Base-by-base conservation (phyloP, 805 yeast species). In the Starmerella floris region DNA sequence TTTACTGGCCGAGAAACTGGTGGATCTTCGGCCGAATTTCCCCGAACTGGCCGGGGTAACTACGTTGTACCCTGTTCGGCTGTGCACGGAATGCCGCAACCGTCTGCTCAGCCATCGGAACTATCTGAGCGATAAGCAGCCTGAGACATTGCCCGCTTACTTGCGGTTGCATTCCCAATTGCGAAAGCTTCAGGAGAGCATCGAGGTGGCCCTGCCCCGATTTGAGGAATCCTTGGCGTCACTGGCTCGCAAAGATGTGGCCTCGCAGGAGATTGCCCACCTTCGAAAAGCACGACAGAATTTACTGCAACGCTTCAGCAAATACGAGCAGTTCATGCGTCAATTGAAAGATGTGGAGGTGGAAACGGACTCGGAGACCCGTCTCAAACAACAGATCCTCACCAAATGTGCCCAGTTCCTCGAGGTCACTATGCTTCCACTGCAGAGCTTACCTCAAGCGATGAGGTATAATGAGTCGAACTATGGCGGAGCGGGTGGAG, bases 61-160 rank as follows among this genome's bases (percentile, higher is more conserved):
- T 3, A 39, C 49, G 16, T 30, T 36, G 19, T 50, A 38, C 10
- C 42, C 57, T 16, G 51, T 82, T 9, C 58, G 95, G 31, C 60
- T 84, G 27, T 88, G 97, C 61, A 61, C 69, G 3, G 62, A 66
- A 25, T 88, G 98, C 62, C 77, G 80, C 41, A 64, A 74, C 47
- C 61, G 64, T 3, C 61, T 87, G 23, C 75, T 82, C 45, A 66
- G 69, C 30, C 74, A 70, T 37, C 68, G 74, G 51, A 72, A 73
- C 41, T 70, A 71, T 50, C 43, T 54, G 6, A 56, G 56, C 25
- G 82, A 76, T 40, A 2, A 26, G 3, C 52, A 56, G 1, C 62
- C 65, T 2, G 26, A 8, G 26, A 16, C 21, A 16, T n/a, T 9
- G 36, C 56, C 62, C 3, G 54, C 69, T 0, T 62, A 61, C 8